Base-by-base conservation (phyloP, 441 rosid genomes). In the Rhodomyrtus psidioides region DNA sequence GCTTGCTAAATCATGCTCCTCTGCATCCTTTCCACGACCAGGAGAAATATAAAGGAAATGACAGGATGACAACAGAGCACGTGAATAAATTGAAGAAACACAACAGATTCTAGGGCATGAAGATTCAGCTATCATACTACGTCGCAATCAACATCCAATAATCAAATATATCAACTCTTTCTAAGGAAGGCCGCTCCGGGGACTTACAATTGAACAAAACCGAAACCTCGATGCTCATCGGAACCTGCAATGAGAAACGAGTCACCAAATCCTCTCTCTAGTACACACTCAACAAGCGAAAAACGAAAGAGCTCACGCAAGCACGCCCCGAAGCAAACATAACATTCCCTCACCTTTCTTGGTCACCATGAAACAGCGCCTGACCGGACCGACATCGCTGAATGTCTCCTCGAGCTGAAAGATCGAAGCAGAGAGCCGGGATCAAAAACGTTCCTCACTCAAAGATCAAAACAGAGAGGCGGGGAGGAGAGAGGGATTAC, bases 361-460 rank as follows among this genome's bases (percentile, higher is more conserved):
- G 9, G 99, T 89, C 83, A 94, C 98, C 92, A 95, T 85, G 89
- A 96, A 96, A 93, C 98, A 95, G 46, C 94, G 93, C 93, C 99
- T 90, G 88, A 97, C 91, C 27, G 99, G 99, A 84, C 98, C 99
- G 16, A 97, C 97, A 81, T 95, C 99, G 81, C 99, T 92, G 70
- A 96, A 95, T 24, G 94, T 79, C 89, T 96, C 98, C 87, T 95
- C 99, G 19, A 97, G 99, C 99, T 96, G 85, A 82, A 85, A 75
- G 82, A 89, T 30, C 39, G 58, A 34, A 81, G 59, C 59, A 53
- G 49, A 34, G 81, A 75, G 28, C 24, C 12, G 83, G 44, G 16
- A 16, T 13, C 27, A 42, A 27, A 23, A 7, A 46, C 16, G 79
- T 2, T 3, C 15, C 49, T 70, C 79, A 7, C 65, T 15, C 49